A percentile compares a stretch with the other conserved stretches of the same genome.
Evolutionary conservation across 31 red algal species (phyloP).

Genomic region (Odonthalia washingtoniensis): DNA sequence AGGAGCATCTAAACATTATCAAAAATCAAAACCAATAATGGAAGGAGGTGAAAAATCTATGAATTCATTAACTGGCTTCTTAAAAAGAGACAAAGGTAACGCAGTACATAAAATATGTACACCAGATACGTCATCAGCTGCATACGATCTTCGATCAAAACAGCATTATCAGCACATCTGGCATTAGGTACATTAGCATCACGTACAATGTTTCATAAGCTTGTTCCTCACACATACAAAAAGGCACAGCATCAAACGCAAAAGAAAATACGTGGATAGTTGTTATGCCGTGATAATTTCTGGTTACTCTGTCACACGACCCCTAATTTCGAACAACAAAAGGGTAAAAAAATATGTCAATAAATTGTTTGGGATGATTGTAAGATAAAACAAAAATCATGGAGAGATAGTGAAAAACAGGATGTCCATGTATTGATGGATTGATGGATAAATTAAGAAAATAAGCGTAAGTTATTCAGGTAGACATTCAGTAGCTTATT

Average conservation of each 20-base stretch:
- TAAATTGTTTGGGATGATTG: conserved; percentile 76
- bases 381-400: conserved; percentile 47
- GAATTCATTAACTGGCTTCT: too few relatives aligned
- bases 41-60: too few relatives aligned
- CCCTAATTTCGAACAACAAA: conserved; percentile 77
- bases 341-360: conserved; percentile 81
- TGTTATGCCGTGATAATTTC: conserved; percentile 91
- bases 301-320: conserved; percentile 55
- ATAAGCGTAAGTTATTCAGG: conserved; percentile 86
- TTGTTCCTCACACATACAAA: conserved; percentile 46
- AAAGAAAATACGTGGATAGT: conserved; percentile 80
- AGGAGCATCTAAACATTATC: too few relatives aligned
- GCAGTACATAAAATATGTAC: neutral
- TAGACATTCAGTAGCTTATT: conserved; percentile 91
- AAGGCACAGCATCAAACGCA: conserved; percentile 36
- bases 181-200: conserved; percentile 71
- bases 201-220: conserved; percentile 44
- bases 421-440: conserved; percentile 91
- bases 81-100: neutral
- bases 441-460: conserved; percentile 82
- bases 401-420: conserved; percentile 80
- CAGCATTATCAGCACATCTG: conserved; percentile 87
- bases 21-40: too few relatives aligned
- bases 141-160: conserved; percentile 34
- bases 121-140: neutral